phyloP scores from a whole-genome alignment of 2,329 filamentous ascomycete species.

The Epicoccum nigrum region DNA sequence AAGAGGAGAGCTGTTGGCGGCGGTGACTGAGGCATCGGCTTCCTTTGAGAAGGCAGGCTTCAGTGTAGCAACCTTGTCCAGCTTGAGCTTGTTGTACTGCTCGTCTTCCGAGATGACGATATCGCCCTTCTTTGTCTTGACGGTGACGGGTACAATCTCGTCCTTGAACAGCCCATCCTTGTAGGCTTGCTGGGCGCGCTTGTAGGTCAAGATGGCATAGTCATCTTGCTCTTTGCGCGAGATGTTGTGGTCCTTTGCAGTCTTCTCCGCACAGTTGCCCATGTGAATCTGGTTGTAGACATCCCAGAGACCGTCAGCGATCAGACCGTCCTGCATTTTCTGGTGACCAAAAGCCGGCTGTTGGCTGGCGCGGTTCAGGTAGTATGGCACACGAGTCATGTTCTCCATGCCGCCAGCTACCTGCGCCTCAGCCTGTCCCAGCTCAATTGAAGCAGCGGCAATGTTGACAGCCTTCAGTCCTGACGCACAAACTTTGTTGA shows the following conservation, averaged over 20 bases:
- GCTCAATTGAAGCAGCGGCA: constrained; percentile 91
- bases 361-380: constrained; percentile 79
- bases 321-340: constrained; percentile 86
- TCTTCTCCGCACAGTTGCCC: constrained; percentile 95
- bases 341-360: constrained; percentile 86
- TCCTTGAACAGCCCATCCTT: constrained; percentile 80
- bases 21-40: constrained; percentile 90
- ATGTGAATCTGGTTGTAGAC: constrained; percentile 98
- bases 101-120: constrained; percentile 82
- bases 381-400: constrained; percentile 94
- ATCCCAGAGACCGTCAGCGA: constrained; percentile 94
- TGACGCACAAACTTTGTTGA: constrained; percentile 98
- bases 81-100: constrained; percentile 83
- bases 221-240: constrained; percentile 86
- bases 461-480: constrained; percentile 90
- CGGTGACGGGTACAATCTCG: constrained; percentile 86
- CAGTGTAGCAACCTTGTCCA: constrained; percentile 82
- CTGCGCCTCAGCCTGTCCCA: constrained; percentile 86
- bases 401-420: constrained; percentile 97
- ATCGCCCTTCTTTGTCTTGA: constrained; percentile 81
- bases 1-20: constrained; percentile 90
- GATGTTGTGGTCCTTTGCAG: constrained; percentile 83
- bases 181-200: constrained; percentile 90
- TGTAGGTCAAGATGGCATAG: constrained; percentile 88
- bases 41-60: constrained; percentile 92